Base-by-base conservation (phyloP, 768 basidiomycete genomes). In the Tricholoma bakamatsutake region DNA sequence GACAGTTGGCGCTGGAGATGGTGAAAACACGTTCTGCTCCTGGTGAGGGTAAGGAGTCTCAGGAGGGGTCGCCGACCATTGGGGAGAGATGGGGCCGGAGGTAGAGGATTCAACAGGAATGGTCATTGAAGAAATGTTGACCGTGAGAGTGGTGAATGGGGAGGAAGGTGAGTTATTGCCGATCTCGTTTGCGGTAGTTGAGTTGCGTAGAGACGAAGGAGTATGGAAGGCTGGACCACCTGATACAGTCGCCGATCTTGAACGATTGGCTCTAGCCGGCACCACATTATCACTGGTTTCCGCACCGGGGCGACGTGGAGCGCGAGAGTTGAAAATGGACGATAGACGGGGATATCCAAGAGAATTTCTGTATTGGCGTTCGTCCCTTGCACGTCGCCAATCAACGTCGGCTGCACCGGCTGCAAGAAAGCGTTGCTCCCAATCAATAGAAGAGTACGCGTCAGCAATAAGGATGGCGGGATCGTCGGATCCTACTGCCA, bases 1-100 rank as follows among this genome's bases (percentile, higher is more conserved):
- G 50, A 78, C 76, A 5, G 79, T 68, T 0, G 81, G 81, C 5
- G 82, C 72, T 4, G 83, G 80, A 2, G 83, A 83, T 27, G 82
- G 80, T n/a, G 73, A 68, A 24, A 71, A 43, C 55, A 73, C 51
- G 35, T 64, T 45, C 31, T 63, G 66, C 37, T 61, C 56, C 37
- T 69, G 62, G 51, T 59, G 49, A 24, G 57, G 61, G 55, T 63
- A 62, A 47, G 64, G 59, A 34, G 53, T 59, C 42, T 65, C 62
- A 18, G 65, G 60, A 30, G 72, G 71, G 12, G 63, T 61, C 13
- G 62, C 43, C 50, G 66, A 68, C 52, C 68, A 61, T 35, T 57
- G 59, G 27, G 72, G 67, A 37, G 70, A 67, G 9, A 68, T 57
- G 17, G 69, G 66, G 46, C 68, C 56, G 21, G 60, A 63, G 35